phyloP scores from a whole-genome alignment of 257 asterid species.

The Hygrophila difformis region DNA sequence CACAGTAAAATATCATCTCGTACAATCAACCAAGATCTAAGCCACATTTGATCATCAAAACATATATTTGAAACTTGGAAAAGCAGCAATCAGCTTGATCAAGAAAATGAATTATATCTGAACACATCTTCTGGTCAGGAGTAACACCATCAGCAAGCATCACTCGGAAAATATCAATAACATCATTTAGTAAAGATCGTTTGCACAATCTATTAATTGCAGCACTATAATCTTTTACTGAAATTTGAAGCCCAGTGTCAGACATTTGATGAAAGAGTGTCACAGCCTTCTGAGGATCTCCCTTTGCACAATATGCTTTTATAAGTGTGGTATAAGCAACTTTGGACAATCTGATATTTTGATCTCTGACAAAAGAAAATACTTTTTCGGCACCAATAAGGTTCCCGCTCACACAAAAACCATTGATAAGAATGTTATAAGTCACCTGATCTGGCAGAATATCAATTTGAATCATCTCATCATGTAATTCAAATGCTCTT shows the following conservation, averaged over 20 bases:
- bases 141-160: constrained; percentile 41
- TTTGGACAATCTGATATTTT: constrained; percentile 39
- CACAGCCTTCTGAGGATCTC: constrained; percentile 44
- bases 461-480: constrained; percentile 37
- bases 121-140: constrained; percentile 40
- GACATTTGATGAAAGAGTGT: constrained; percentile 48
- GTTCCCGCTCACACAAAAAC: constrained; percentile 48
- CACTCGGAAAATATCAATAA: constrained; percentile 38
- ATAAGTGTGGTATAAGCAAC: constrained; percentile 57
- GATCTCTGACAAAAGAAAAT: constrained; percentile 32
- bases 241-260: constrained; percentile 47
- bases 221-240: constrained; percentile 68
- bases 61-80: constrained; percentile 30
- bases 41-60: constrained; percentile 54
- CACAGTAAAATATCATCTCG: no score
- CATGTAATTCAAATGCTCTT: constrained; percentile 33
- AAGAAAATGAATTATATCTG: constrained; percentile 30
- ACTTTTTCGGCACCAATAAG: constrained; percentile 47
- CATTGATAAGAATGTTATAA: constrained; percentile 55
- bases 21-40: constrained; percentile 37
- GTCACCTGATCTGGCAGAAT: constrained; percentile 48
- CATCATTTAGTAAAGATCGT: no score
- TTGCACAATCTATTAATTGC: no score
- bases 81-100: constrained; percentile 23
- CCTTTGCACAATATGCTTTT: constrained; percentile 77